A percentile compares a stretch with the other conserved stretches of the same genome.
These are phyloP conservation scores for Potentilla sterilis DNA, from an alignment of 306 rosid species.

Conservation along the genomic window DNA sequence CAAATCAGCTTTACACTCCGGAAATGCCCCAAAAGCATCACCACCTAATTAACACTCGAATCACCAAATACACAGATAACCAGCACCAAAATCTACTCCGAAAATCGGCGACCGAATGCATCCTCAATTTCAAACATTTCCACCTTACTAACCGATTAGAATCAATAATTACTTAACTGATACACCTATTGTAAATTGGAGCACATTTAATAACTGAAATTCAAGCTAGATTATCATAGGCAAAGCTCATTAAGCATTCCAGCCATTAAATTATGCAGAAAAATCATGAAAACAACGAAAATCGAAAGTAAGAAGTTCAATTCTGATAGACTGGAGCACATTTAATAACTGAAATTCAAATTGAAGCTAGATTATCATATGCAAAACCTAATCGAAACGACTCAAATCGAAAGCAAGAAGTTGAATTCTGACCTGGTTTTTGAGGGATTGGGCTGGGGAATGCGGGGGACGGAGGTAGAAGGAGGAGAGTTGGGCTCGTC, in stretches of 20 bases:
- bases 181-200: background rate
- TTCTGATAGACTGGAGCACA: background rate
- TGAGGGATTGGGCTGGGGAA: conserved; percentile 17
- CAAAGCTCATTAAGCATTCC: no score
- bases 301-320: background rate
- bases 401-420: background rate
- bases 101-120: background rate
- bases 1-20: conserved; percentile 7
- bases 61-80: background rate
- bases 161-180: background rate
- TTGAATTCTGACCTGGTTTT: conserved; percentile 27
- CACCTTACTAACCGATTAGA: background rate
- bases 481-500: conserved; percentile 42
- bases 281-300: background rate
- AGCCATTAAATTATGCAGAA: background rate
- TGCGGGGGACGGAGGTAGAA: conserved; percentile 30
- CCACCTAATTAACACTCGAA: background rate
- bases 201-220: background rate
- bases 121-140: conserved; percentile 8
- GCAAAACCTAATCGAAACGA: conserved; percentile 6
- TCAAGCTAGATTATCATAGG: background rate
- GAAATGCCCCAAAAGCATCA: background rate
- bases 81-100: background rate
- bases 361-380: background rate
- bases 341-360: no score